Base-by-base conservation (phyloP, 495 filamentous ascomycete species). In the Massariosphaeria phaeospora region DNA sequence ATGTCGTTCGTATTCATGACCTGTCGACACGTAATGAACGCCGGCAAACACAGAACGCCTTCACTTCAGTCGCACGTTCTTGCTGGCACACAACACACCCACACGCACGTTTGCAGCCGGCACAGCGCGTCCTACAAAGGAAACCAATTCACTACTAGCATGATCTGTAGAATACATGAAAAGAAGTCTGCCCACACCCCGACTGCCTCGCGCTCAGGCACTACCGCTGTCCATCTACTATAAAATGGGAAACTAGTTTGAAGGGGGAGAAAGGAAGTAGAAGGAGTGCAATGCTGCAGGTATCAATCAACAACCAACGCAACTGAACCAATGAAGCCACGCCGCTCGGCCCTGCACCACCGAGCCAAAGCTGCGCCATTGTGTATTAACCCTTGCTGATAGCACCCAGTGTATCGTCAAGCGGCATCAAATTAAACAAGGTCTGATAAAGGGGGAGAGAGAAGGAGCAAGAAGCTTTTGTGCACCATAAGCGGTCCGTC, bases 241-340 rank as follows among this genome's bases (percentile, higher is more conserved):
- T 41, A 50, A 54, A 55, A 51, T 51, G 29, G n/a, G 29, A 43
- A 33, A 54, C 24, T 44, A 36, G 23, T 25, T n/a, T 35, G 41
- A 24, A 25, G n/a, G 41, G 21, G 18, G 33, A 35, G 45, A 57
- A 48, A 48, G 43, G 44, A 59, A 55, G 23, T 21, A 26, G 48
- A 63, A 57, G 51, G 61, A 63, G 61, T 53, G 61, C 61, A 63
- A 59, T 63, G 61, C 61, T 59, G 60, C 61, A 59, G 61, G 61
- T 63, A 63, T 59, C 61, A 59, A 63, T 59, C 61, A 59, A 63
- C 61, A 59, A 63, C 61, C 61, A 45, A 58, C 55, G 60, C 61
- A 59, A 59, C 48, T 53, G 54, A 52, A 59, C 55, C 55, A 59
- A 59, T 34, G 45, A 46, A 51, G 52, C 41, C 29, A 50, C 52